Percentiles rank a stretch among this genome's conserved stretches.
Conservation (phyloP, 768 basidiomycete species). For the Guyanaporus albipodus region DNA sequence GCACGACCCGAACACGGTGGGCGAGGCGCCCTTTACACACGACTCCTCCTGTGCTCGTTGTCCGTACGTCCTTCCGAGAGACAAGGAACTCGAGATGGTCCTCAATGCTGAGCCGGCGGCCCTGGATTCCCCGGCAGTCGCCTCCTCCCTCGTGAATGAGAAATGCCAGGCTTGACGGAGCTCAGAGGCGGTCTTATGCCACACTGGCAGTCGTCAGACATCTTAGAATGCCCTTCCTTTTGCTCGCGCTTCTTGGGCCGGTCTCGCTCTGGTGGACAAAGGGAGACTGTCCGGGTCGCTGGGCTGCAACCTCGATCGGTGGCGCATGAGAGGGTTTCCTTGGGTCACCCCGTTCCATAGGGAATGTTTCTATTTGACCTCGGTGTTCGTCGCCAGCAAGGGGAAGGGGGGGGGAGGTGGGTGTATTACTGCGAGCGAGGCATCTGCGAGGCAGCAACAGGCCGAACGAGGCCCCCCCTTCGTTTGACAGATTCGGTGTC, state of each 20-base stretch:
- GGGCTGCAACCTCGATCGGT: slow-evolving; percentile 13
- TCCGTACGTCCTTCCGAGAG: slow-evolving; percentile 52
- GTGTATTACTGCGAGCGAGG: slow-evolving; percentile 18
- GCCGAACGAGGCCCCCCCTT: not conserved
- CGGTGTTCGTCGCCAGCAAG: slow-evolving; percentile 1
- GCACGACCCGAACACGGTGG: slow-evolving; percentile 59
- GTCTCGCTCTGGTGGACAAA: not conserved
- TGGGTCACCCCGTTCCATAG: not conserved
- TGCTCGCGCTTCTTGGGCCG: not conserved
- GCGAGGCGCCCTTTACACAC: slow-evolving; percentile 60
- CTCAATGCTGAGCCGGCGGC: slow-evolving; percentile 65
- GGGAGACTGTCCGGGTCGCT: not conserved
- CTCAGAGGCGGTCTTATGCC: slow-evolving; percentile 45
- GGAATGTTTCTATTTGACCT: slow-evolving; percentile 13
- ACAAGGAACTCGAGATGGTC: slow-evolving; percentile 62
- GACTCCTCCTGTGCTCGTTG: slow-evolving; percentile 46
- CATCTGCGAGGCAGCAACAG: slow-evolving; percentile 21
- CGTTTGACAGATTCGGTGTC: slow-evolving; percentile 7
- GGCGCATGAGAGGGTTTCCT: slow-evolving; percentile 12
- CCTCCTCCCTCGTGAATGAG: slow-evolving; percentile 41
- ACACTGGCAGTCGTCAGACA: slow-evolving; percentile 57
- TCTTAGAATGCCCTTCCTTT: slow-evolving; percentile 55
- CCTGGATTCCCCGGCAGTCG: slow-evolving; percentile 45
- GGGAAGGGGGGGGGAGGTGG: too few species aligned
- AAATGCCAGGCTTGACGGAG: slow-evolving; percentile 51